Evolutionary conservation across 2,329 filamentous ascomycete genomes (phyloP).

Genomic region (Tothia fuscella): DNA sequence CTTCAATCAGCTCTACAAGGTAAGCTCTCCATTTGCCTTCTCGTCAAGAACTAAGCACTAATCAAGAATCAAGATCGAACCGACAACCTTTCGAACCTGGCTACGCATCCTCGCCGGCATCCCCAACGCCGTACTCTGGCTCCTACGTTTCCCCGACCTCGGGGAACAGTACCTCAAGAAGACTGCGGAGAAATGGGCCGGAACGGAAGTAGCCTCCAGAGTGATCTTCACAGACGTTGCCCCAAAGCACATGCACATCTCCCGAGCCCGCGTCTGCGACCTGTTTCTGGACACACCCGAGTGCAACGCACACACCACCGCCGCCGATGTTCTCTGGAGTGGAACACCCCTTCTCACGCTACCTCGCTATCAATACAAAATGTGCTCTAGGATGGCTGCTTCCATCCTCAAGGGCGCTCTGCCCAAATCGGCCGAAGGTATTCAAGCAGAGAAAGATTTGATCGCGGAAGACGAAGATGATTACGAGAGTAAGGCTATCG

Average conservation of each 20-base stretch:
- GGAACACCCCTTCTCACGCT: conserved; percentile 86
- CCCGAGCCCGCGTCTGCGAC: conserved; percentile 81
- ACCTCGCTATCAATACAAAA: conserved; percentile 90
- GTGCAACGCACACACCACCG: conserved; percentile 96
- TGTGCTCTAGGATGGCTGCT: conserved; percentile 97
- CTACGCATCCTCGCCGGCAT: conserved; percentile 75
- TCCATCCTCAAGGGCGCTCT: conserved; percentile 86
- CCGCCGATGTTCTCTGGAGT: conserved; percentile 91
- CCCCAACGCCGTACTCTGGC: conserved; percentile 84
- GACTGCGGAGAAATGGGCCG: conserved; percentile 75
- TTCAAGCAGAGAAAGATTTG: conserved; percentile 57
- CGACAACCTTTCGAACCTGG: conserved; percentile 92
- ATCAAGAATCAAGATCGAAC: conserved; percentile 61
- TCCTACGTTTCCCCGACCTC: conserved; percentile 89
- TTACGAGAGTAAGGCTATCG: conserved; percentile 50
- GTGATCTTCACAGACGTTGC: conserved; percentile 95
- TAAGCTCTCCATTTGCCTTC: conserved; percentile 30
- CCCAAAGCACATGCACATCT: conserved; percentile 87
- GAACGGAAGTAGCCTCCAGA: conserved; percentile 69
- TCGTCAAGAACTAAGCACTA: conserved; percentile 2
- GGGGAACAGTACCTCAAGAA: conserved; percentile 75
- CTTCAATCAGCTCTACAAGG: conserved; percentile 98
- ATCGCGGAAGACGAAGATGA: conserved; percentile 67
- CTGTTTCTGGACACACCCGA: conserved; percentile 94
- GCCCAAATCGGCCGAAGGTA: conserved; percentile 58